These are phyloP conservation scores for Adenanthera pavonina DNA, from an alignment of 306 rosid species.

Conservation along the genomic window DNA sequence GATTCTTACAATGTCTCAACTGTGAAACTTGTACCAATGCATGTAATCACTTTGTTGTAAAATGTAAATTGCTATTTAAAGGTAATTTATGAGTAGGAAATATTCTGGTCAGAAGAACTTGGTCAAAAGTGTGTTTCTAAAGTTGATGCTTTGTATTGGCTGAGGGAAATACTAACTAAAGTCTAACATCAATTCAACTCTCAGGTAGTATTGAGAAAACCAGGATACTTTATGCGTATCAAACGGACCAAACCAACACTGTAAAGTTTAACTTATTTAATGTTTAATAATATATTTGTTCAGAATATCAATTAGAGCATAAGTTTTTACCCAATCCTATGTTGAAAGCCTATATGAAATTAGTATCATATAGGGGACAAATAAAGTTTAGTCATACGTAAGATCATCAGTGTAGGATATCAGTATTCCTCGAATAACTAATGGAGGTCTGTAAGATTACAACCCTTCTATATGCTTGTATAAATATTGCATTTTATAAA, in stretches of 20 bases:
- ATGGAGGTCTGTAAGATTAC: neutral
- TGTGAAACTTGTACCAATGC: neutral
- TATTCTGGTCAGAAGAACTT: neutral
- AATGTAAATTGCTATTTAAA: neutral
- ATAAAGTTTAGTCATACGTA: neutral
- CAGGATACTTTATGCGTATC: neutral
- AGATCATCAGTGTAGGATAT: neutral
- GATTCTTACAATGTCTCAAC: conserved; percentile 6
- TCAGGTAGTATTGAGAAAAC: neutral
- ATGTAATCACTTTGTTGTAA: neutral
- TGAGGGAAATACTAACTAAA: neutral
- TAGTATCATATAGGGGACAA: neutral
- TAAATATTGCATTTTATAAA: neutral
- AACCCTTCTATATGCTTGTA: neutral
- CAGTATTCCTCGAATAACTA: neutral
- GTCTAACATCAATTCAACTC: conserved; percentile 1
- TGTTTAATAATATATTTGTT: neutral
- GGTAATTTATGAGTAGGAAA: neutral
- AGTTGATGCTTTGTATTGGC: neutral
- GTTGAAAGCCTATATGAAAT: neutral
- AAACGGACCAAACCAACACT: neutral
- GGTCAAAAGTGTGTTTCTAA: conserved; percentile 10
- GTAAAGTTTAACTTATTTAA: neutral
- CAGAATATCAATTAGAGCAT: neutral
- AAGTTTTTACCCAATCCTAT: neutral